Conservation (phyloP, 2,329 filamentous ascomycete genomes). For the Xylariaceae sp. region DNA sequence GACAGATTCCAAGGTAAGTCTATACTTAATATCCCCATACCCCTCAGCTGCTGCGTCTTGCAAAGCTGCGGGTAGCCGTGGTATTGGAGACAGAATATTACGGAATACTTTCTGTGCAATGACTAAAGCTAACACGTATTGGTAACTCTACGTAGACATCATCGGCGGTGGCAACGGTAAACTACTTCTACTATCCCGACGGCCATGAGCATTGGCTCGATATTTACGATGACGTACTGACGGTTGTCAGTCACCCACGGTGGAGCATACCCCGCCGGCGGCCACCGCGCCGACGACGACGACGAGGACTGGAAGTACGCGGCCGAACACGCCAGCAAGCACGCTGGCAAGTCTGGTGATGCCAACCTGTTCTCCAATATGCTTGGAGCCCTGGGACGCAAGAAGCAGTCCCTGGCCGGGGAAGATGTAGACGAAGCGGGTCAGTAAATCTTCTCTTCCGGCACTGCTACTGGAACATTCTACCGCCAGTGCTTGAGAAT, state of each 20-base stretch:
- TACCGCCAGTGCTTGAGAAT: background rate
- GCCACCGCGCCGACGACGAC: constrained; percentile 33
- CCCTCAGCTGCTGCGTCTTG: constrained; percentile 11
- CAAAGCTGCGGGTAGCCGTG: constrained; percentile 4
- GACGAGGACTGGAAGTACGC: constrained; percentile 45
- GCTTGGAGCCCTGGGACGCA: constrained; percentile 43
- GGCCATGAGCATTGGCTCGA: background rate
- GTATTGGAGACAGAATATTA: background rate
- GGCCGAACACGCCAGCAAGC: constrained; percentile 42
- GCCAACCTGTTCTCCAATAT: constrained; percentile 45
- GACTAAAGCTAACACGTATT: constrained; percentile 9
- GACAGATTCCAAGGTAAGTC: constrained; percentile 18
- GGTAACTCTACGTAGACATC: constrained; percentile 8
- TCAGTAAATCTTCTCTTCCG: constrained; percentile 23
- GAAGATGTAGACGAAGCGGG: constrained; percentile 48
- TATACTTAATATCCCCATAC: constrained; percentile 2
- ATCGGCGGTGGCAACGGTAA: constrained; percentile 27
- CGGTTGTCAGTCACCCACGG: constrained; percentile 27
- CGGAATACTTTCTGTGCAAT: background rate
- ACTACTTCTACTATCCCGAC: background rate
- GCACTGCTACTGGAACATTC: background rate
- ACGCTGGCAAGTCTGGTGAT: constrained; percentile 43
- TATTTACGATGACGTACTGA: background rate
- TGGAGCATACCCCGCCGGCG: constrained; percentile 31
- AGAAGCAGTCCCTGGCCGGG: constrained; percentile 43